Conservation (phyloP, 768 basidiomycete genomes). For the Phanerochaete carnosa region DNA sequence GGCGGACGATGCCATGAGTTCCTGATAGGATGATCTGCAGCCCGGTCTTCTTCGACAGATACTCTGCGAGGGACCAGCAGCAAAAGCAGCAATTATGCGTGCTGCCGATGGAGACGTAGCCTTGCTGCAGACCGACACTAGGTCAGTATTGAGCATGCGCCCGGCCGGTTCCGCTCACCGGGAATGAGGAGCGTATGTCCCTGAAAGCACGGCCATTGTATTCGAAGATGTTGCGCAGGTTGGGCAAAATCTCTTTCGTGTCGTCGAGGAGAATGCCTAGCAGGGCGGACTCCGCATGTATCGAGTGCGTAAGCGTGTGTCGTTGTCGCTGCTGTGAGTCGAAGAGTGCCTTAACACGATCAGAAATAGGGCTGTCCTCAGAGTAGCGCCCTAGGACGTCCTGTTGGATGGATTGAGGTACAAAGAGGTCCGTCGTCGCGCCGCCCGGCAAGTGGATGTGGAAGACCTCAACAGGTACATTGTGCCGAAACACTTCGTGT, state of each 20-base stretch:
- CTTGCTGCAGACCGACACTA: neutral
- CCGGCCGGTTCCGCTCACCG: neutral
- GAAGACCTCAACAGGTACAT: slow-evolving; percentile 2
- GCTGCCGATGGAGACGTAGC: slow-evolving; percentile 8
- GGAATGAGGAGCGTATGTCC: neutral
- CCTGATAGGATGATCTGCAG: slow-evolving; percentile 4
- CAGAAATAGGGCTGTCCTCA: neutral
- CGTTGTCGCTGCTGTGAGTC: neutral
- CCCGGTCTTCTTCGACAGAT: neutral
- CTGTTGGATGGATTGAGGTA: neutral
- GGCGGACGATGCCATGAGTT: slow-evolving; percentile 9
- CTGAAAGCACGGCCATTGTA: neutral
- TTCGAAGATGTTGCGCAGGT: neutral
- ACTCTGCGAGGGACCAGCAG: slow-evolving; percentile 5
- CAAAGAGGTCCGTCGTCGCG: neutral
- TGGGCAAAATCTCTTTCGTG: neutral
- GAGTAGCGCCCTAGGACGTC: slow-evolving; percentile 3
- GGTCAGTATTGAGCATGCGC: neutral
- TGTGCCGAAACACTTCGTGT: slow-evolving; percentile 5
- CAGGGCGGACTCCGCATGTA: slow-evolving; percentile 7
- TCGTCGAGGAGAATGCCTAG: slow-evolving; percentile 3
- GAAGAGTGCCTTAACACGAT: neutral
- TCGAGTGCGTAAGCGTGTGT: neutral
- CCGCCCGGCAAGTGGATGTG: slow-evolving; percentile 4
- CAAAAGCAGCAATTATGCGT: slow-evolving; percentile 8